These are phyloP conservation scores for Phytophthora pinifolia DNA, from an alignment of 352 stramenopile genomes.

Conservation along the genomic window DNA sequence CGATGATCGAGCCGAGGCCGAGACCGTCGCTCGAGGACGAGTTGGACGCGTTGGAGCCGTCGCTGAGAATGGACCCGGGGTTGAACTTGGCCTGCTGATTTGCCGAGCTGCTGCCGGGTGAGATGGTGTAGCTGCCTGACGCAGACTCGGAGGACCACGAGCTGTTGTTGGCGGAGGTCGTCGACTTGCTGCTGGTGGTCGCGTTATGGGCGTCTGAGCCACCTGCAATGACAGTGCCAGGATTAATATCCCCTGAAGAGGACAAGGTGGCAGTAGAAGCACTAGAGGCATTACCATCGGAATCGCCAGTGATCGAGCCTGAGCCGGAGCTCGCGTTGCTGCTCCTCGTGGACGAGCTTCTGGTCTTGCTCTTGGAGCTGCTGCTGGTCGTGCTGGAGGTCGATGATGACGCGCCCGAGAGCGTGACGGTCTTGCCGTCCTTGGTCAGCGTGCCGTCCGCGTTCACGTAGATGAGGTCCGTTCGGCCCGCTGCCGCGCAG, in stretches of 20 bases:
- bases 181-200: constrained; percentile 17
- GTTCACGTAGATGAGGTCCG: constrained; percentile 72
- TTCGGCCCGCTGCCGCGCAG: constrained; percentile 48
- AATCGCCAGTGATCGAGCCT: constrained; percentile 5
- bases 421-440: constrained; percentile 38
- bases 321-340: constrained; percentile 22
- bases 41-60: constrained; percentile 15
- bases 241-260: constrained; percentile 17
- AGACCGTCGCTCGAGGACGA: constrained; percentile 13
- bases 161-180: constrained; percentile 4
- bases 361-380: constrained; percentile 7
- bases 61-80: constrained; percentile 34
- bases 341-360: constrained; percentile 2
- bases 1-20: constrained; percentile 44
- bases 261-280: constrained; percentile 5
- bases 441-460: constrained; percentile 60
- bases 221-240: constrained; percentile 26
- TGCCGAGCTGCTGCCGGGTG: constrained; percentile 26
- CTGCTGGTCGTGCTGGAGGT: constrained; percentile 10
- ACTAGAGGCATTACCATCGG: constrained; percentile 18
- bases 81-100: constrained; percentile 43
- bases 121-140: constrained; percentile 18
- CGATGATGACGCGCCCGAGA: constrained; percentile 10
- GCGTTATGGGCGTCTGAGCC: constrained; percentile 17
- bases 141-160: constrained; percentile 24